Evolutionary conservation across 306 rosid species (phyloP).

Genomic region (Fragaria ananassa): DNA sequence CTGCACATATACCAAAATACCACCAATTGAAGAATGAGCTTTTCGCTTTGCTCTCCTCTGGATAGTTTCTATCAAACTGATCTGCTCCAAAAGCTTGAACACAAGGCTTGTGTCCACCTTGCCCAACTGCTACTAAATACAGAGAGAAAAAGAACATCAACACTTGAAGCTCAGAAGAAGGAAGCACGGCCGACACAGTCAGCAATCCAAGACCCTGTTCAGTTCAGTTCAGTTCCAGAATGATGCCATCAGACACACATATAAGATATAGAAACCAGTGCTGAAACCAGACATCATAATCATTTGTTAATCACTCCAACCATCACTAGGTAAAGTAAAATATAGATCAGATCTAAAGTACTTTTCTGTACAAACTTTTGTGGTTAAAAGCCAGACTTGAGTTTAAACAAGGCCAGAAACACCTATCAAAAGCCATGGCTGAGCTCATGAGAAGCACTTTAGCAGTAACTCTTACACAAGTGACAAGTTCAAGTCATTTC

Average conservation of each 20-base stretch:
- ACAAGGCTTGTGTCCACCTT: slow-evolving; percentile 85
- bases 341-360: neutral
- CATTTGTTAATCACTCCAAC: neutral
- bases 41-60: slow-evolving; percentile 40
- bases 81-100: slow-evolving; percentile 86
- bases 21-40: slow-evolving; percentile 56
- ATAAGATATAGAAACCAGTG: too few species aligned
- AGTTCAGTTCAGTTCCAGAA: neutral
- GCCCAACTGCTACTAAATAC: slow-evolving; percentile 57
- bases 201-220: slow-evolving; percentile 29
- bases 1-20: slow-evolving; percentile 55
- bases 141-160: slow-evolving; percentile 56
- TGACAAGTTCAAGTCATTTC: neutral
- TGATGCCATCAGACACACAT: neutral
- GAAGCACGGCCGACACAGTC: slow-evolving; percentile 53
- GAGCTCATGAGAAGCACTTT: neutral
- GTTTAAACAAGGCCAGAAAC: neutral
- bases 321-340: neutral
- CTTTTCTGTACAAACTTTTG: neutral
- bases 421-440: neutral
- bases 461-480: neutral
- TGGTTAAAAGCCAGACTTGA: too few species aligned
- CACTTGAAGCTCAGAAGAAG: slow-evolving; percentile 35
- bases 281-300: neutral
- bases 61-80: slow-evolving; percentile 61